These are phyloP conservation scores for Parmales sp. DNA, from an alignment of 108 stramenopile species.

Conservation along the genomic window DNA sequence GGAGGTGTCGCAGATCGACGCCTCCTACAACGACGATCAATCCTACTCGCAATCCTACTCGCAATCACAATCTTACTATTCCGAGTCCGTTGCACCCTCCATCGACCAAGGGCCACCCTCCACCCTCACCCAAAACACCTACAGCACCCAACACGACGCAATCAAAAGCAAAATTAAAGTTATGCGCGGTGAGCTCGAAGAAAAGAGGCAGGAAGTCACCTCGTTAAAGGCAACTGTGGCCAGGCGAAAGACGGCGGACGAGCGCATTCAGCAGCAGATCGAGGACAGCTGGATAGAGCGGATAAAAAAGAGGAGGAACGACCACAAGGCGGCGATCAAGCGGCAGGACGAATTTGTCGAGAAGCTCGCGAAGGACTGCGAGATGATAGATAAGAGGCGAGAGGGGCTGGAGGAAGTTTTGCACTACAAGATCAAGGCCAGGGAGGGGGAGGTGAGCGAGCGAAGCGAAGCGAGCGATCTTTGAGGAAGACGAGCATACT, in stretches of 20 bases:
- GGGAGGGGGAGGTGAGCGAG: neutral
- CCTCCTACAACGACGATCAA: too few species aligned
- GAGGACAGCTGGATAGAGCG: conserved; percentile 9
- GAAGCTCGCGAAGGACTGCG: neutral
- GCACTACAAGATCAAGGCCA: neutral
- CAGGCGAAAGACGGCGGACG: neutral
- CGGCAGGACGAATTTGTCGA: neutral
- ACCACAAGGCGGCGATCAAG: neutral
- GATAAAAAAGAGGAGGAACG: neutral
- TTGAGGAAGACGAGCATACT: neutral
- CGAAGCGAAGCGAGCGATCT: neutral
- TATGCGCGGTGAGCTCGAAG: too few species aligned
- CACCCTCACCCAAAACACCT: too few species aligned
- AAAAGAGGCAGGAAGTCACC: neutral
- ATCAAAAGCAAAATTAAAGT: too few species aligned
- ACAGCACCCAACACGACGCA: too few species aligned
- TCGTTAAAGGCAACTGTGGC: neutral
- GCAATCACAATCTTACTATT: too few species aligned
- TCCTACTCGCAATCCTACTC: too few species aligned
- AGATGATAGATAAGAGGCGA: neutral
- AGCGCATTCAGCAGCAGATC: neutral
- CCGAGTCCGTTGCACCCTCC: too few species aligned
- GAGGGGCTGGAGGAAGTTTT: neutral
- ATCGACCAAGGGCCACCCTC: too few species aligned
- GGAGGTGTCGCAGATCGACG: too few species aligned